Evolutionary conservation across 1,284 basidiomycete genomes (phyloP).

Genomic region (Stygiomarasmius scandens): DNA sequence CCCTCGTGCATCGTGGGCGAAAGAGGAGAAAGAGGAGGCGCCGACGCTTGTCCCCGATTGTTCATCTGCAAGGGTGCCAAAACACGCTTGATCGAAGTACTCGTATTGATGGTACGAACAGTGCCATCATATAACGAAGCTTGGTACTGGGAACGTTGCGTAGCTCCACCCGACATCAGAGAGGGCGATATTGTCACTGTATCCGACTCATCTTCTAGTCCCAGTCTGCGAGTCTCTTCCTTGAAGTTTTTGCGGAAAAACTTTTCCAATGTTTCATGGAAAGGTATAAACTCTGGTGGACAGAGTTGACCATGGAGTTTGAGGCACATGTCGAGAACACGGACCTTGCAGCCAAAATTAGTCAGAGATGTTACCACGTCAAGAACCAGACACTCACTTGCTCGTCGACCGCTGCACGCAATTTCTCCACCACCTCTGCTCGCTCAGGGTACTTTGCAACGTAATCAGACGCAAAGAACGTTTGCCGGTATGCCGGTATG

Average conservation of each 20-base stretch:
- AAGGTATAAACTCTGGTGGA: conserved; percentile 84
- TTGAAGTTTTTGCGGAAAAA: conserved; percentile 91
- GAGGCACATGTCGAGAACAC: conserved; percentile 82
- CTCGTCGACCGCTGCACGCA: conserved; percentile 78
- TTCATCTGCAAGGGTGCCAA: conserved; percentile 55
- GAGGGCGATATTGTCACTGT: conserved; percentile 38
- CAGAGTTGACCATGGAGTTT: conserved; percentile 83
- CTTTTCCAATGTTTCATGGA: conserved; percentile 88
- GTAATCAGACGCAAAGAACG: conserved; percentile 79
- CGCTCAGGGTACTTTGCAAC: conserved; percentile 71
- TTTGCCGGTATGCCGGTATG: conserved; percentile 75
- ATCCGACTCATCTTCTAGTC: conserved; percentile 46
- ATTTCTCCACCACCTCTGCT: conserved; percentile 67
- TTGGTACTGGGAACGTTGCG: conserved; percentile 40
- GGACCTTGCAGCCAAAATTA: conserved; percentile 58
- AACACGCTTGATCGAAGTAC: conserved; percentile 42
- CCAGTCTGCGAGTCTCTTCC: conserved; percentile 80
- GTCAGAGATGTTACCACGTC: not conserved
- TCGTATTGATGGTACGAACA: conserved; percentile 46
- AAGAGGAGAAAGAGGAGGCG: conserved; percentile 49
- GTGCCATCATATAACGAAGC: conserved; percentile 44
- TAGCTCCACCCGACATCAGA: conserved; percentile 31
- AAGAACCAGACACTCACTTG: conserved; percentile 55
- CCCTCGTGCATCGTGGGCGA: conserved; percentile 35
- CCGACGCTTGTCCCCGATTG: conserved; percentile 34